These are phyloP conservation scores for Didymella pinodella DNA, from an alignment of 2,329 filamentous ascomycete species.

Conservation along the genomic window DNA sequence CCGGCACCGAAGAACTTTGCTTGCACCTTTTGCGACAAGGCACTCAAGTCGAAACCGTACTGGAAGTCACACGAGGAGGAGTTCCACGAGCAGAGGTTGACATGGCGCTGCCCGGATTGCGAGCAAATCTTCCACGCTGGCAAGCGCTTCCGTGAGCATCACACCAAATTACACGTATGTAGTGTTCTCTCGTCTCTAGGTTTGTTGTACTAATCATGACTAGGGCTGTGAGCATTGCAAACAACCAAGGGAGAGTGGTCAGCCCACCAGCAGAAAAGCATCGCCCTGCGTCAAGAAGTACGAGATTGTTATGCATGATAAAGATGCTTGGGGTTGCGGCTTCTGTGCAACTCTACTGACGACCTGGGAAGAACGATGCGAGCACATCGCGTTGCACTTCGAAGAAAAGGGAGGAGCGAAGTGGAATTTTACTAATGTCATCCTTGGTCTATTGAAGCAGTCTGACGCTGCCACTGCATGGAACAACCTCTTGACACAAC, in stretches of 20 bases:
- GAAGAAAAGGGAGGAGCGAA: constrained; percentile 68
- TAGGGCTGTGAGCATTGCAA: constrained; percentile 68
- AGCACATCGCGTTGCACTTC: constrained; percentile 73
- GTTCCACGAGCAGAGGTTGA: constrained; percentile 73
- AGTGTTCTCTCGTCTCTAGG: background rate
- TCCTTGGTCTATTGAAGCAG: constrained; percentile 73
- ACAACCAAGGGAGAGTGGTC: constrained; percentile 64
- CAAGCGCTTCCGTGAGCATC: constrained; percentile 73
- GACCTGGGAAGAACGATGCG: constrained; percentile 71
- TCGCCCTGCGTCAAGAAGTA: constrained; percentile 51
- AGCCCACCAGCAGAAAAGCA: constrained; percentile 64
- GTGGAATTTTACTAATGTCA: constrained; percentile 74
- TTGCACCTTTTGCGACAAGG: constrained; percentile 65
- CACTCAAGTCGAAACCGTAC: constrained; percentile 72
- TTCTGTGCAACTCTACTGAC: constrained; percentile 71
- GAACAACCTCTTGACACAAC: constrained; percentile 63
- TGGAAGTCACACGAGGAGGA: constrained; percentile 76
- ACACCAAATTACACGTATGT: constrained; percentile 69
- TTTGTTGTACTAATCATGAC: constrained; percentile 24
- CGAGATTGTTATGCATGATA: constrained; percentile 62
- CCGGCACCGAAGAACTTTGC: constrained; percentile 51
- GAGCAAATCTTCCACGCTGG: constrained; percentile 73
- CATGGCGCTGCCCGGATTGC: constrained; percentile 73
- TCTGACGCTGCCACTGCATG: constrained; percentile 68
- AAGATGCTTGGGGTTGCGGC: constrained; percentile 73